Evolutionary conservation across 2,329 filamentous ascomycete genomes (phyloP).

Genomic region (Curvularia sp.): DNA sequence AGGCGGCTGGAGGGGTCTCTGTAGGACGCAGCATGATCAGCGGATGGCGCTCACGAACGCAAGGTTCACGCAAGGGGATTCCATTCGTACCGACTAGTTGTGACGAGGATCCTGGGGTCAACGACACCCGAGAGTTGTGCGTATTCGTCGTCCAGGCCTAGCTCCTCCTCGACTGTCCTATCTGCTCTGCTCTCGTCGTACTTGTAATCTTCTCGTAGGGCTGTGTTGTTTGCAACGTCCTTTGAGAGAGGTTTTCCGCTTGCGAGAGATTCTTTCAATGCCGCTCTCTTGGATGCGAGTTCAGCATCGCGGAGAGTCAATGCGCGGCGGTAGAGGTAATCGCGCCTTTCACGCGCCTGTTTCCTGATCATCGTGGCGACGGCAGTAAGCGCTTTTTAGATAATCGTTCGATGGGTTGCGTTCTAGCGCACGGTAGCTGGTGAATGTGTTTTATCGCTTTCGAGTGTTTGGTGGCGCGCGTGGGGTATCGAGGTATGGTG

Average conservation of each 20-base stretch:
- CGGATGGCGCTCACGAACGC: not conserved
- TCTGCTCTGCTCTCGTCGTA: constrained; percentile 86
- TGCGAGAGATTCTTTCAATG: constrained; percentile 84
- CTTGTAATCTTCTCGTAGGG: constrained; percentile 84
- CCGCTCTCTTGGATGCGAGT: constrained; percentile 87
- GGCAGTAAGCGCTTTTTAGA: not conserved
- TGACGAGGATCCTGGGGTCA: constrained; percentile 87
- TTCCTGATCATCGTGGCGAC: constrained; percentile 35
- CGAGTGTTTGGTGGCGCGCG: not conserved
- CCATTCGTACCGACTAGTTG: constrained; percentile 66
- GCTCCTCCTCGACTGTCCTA: constrained; percentile 69
- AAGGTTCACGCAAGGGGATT: not conserved
- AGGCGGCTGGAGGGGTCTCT: constrained; percentile 59
- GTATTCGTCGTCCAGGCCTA: constrained; percentile 89
- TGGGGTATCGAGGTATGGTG: constrained; percentile 6
- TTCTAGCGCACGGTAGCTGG: not conserved
- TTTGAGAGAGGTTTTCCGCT: constrained; percentile 86
- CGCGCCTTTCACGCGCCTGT: constrained; percentile 79
- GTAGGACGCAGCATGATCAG: not conserved
- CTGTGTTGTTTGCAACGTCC: constrained; percentile 83
- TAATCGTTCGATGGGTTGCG: not conserved
- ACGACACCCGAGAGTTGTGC: constrained; percentile 87
- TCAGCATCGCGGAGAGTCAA: constrained; percentile 81
- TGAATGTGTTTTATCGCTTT: not conserved
- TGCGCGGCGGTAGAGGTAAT: constrained; percentile 83